A percentile compares a stretch with the other conserved stretches of the same genome.
These are phyloP conservation scores for Kodamaea lidongshanica DNA, from an alignment of 805 yeast species.

Conservation along the genomic window DNA sequence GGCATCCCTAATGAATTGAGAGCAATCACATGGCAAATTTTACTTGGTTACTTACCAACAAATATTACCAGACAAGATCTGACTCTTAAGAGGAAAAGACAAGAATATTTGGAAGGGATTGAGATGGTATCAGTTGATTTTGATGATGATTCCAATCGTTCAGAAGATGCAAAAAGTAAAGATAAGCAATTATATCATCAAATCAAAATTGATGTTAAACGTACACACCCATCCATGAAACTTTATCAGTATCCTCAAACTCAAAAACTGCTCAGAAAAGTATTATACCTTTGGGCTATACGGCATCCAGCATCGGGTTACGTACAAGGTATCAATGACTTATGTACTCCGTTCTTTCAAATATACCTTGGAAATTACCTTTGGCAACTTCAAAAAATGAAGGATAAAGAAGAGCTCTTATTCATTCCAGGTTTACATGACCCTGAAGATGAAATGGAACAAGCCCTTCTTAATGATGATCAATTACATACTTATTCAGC, in stretches of 20 bases:
- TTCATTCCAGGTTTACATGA: slow-evolving; percentile 35
- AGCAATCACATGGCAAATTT: slow-evolving; percentile 81
- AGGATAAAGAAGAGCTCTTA: slow-evolving; percentile 13
- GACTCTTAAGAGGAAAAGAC: slow-evolving; percentile 70
- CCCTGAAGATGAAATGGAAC: slow-evolving; percentile 21
- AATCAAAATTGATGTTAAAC: slow-evolving; percentile 86
- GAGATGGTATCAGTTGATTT: slow-evolving; percentile 49
- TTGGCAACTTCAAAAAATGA: slow-evolving; percentile 33
- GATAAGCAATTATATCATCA: slow-evolving; percentile 91
- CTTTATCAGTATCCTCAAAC: slow-evolving; percentile 65
- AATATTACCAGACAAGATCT: slow-evolving; percentile 69
- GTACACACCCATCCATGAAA: slow-evolving; percentile 82
- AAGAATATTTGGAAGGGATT: slow-evolving; percentile 77
- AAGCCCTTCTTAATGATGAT: slow-evolving; percentile 21
- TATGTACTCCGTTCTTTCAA: slow-evolving; percentile 89
- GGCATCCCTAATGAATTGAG: slow-evolving; percentile 82
- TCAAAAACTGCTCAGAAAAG: slow-evolving; percentile 72
- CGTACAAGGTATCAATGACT: slow-evolving; percentile 95
- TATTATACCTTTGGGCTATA: slow-evolving; percentile 89
- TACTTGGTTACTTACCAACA: slow-evolving; percentile 86
- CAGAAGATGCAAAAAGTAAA: slow-evolving; percentile 14
- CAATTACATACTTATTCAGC: slow-evolving; percentile 27
- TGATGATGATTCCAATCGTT: slow-evolving; percentile 21
- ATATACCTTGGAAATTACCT: slow-evolving; percentile 68
- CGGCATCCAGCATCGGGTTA: slow-evolving; percentile 97